Evolutionary conservation across 2,329 filamentous ascomycete genomes (phyloP).

Genomic region (Berkeleyomyces rouxiae): DNA sequence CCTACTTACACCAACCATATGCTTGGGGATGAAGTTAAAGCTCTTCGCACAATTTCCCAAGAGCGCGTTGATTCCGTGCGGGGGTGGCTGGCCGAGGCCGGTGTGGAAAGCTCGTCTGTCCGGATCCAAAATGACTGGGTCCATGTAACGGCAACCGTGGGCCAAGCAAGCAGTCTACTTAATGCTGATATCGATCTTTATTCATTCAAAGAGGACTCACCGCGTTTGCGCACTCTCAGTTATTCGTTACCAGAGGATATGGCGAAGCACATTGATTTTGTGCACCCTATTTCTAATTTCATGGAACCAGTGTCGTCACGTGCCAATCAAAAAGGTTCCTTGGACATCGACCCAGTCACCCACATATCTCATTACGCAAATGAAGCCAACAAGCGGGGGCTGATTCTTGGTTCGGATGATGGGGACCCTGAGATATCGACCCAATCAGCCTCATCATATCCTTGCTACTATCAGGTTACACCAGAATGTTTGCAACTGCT

Average conservation of each 20-base stretch:
- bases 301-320: conserved; percentile 23
- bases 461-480: conserved; percentile 21
- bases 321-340: no score
- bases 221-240: conserved; percentile 27
- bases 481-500: conserved; percentile 28
- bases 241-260: conserved; percentile 29
- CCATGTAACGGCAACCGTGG: conserved; percentile 26
- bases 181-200: conserved; percentile 25
- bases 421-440: conserved; percentile 9
- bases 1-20: conserved; percentile 29
- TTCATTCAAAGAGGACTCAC: conserved; percentile 22
- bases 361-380: background rate
- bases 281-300: conserved; percentile 34
- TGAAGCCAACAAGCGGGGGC: conserved; percentile 8
- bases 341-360: no score
- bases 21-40: conserved; percentile 22
- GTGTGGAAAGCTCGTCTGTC: conserved; percentile 19
- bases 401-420: conserved; percentile 16
- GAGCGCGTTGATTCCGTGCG: conserved; percentile 23
- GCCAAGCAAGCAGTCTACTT: conserved; percentile 25
- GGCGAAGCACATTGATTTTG: conserved; percentile 25
- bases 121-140: conserved; percentile 26
- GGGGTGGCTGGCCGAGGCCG: conserved; percentile 26
- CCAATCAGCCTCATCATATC: conserved; percentile 11
- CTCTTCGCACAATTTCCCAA: conserved; percentile 22